Conservation (phyloP, 2,329 filamentous ascomycete species). For the Coniella vitis region DNA sequence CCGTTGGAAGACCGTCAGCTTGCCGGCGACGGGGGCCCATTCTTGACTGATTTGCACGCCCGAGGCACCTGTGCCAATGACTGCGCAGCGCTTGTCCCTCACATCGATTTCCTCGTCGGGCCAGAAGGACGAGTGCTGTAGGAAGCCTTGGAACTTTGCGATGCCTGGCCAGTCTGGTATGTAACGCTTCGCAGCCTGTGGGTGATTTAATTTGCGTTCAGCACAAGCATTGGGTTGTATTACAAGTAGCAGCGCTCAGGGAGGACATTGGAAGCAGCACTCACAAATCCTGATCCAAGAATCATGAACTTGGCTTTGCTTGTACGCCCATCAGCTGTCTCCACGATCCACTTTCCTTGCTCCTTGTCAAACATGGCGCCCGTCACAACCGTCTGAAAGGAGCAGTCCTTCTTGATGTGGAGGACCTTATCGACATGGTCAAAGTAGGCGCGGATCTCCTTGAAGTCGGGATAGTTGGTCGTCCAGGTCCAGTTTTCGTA, state of each 20-base stretch:
- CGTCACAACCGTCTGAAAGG: conserved; percentile 49
- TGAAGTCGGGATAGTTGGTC: conserved; percentile 42
- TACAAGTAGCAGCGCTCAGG: too few relatives aligned
- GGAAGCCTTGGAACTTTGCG: conserved; percentile 50
- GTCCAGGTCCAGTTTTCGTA: conserved; percentile 52
- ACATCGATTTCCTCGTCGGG: conserved; percentile 50
- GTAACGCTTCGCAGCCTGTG: conserved; percentile 49
- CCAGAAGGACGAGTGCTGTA: conserved; percentile 57
- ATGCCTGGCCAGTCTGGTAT: conserved; percentile 55
- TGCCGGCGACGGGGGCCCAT: conserved; percentile 43
- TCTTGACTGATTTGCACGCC: conserved; percentile 60
- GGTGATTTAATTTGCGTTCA: not conserved
- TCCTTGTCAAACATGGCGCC: conserved; percentile 43
- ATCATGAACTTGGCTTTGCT: conserved; percentile 45
- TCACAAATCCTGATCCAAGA: conserved; percentile 45
- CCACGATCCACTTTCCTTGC: conserved; percentile 34
- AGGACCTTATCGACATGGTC: conserved; percentile 50
- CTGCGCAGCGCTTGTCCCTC: conserved; percentile 50
- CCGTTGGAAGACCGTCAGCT: conserved; percentile 56
- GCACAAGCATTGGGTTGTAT: not conserved
- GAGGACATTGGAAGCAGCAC: conserved; percentile 5
- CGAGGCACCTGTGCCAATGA: conserved; percentile 59
- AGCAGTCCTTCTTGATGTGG: conserved; percentile 47
- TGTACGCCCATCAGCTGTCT: conserved; percentile 42
- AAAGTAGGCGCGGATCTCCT: conserved; percentile 51